Percentiles rank a stretch among this genome's conserved stretches.
Evolutionary conservation across 176 grass and related monocot species (phyloP).

Genomic region (Phoenix dactylifera): DNA sequence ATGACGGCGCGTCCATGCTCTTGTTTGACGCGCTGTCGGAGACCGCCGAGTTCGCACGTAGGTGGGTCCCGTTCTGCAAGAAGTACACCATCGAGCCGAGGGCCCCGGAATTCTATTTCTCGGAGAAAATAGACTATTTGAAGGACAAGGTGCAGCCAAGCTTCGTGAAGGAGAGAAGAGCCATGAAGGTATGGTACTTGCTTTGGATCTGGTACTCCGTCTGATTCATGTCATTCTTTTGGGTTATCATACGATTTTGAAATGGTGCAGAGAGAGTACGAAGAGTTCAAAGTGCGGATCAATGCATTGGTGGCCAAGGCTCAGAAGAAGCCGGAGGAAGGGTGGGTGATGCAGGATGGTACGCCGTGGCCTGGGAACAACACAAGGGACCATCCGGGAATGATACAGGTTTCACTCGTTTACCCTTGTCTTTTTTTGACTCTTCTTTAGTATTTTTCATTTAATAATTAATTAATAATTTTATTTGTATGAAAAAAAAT

Average conservation of each 20-base stretch:
- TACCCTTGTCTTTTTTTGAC: too few relatives aligned
- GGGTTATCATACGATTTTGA: background rate
- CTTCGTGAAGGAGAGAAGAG: slow-evolving; percentile 84
- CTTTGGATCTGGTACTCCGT: background rate
- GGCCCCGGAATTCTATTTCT: slow-evolving; percentile 95
- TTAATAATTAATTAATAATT: too few relatives aligned
- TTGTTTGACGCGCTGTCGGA: slow-evolving; percentile 81
- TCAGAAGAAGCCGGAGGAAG: too few relatives aligned
- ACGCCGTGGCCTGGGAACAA: too few relatives aligned
- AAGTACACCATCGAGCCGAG: slow-evolving; percentile 82
- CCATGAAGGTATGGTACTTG: slow-evolving; percentile 50
- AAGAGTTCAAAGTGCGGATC: slow-evolving; percentile 89
- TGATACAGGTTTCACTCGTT: too few relatives aligned
- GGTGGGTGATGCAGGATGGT: too few relatives aligned
- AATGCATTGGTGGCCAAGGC: slow-evolving; percentile 88
- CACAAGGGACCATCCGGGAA: too few relatives aligned
- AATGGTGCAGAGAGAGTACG: slow-evolving; percentile 55
- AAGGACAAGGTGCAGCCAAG: slow-evolving; percentile 96
- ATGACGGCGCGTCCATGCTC: slow-evolving; percentile 93
- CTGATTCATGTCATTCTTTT: background rate
- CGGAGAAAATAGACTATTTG: slow-evolving; percentile 95
- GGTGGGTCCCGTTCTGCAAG: slow-evolving; percentile 98
- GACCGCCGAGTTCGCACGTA: slow-evolving; percentile 79
- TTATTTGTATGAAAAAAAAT: too few relatives aligned
- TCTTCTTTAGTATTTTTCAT: too few relatives aligned